These are phyloP conservation scores for Sporobolus alterniflorus DNA, from an alignment of 202 grass and related monocot genomes.

Conservation along the genomic window DNA sequence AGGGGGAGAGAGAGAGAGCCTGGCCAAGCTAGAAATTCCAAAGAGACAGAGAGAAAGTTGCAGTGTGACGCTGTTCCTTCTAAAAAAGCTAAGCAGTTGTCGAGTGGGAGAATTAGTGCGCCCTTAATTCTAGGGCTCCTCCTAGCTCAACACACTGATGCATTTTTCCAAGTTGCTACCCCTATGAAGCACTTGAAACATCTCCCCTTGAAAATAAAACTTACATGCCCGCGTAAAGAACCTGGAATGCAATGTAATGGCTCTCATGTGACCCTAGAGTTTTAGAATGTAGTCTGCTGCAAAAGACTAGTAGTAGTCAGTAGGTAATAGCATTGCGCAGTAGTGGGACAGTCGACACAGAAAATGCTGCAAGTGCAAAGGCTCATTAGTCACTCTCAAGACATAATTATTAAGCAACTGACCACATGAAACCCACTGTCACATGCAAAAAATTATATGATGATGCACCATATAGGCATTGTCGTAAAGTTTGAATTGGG, in stretches of 20 bases:
- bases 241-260: conserved; percentile 34
- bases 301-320: conserved; percentile 7
- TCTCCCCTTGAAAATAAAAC: conserved; percentile 29
- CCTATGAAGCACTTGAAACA: conserved; percentile 39
- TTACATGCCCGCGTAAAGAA: conserved; percentile 32
- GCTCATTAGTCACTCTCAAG: conserved; percentile 49
- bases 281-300: conserved; percentile 36
- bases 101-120: conserved; percentile 51
- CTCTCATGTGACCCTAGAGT: conserved; percentile 52
- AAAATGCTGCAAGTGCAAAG: conserved; percentile 36
- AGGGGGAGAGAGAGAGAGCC: conserved; percentile 31
- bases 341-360: conserved; percentile 26
- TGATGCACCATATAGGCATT: neutral
- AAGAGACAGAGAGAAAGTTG: conserved; percentile 48
- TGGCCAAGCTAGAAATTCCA: conserved; percentile 54
- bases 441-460: conserved; percentile 47
- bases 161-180: conserved; percentile 40
- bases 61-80: conserved; percentile 45
- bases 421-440: conserved; percentile 53
- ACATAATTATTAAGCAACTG: conserved; percentile 50
- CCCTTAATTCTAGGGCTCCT: conserved; percentile 46
- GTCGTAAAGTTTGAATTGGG: conserved; percentile 23
- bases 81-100: conserved; percentile 55
- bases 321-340: conserved; percentile 13
- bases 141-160: conserved; percentile 36